These are phyloP conservation scores for Candida mesenterica DNA, from an alignment of 1,139 yeast species.

Conservation along the genomic window DNA sequence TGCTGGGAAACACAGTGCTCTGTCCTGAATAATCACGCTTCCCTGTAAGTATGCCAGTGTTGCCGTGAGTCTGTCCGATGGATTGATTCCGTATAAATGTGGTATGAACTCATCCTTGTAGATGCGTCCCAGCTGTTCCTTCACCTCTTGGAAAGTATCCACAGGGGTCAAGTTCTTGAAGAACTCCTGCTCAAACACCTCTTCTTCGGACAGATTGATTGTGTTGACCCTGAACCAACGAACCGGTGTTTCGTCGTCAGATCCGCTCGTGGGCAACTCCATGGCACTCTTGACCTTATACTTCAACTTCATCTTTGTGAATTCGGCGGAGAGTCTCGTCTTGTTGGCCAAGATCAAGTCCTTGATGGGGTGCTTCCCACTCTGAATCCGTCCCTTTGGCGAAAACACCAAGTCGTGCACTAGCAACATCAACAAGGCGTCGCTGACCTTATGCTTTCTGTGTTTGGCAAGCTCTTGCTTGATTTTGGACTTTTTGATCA, in stretches of 20 bases:
- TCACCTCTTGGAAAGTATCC: conserved; percentile 43
- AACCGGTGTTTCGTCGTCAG: conserved; percentile 70
- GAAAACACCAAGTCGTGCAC: conserved; percentile 81
- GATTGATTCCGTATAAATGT: conserved; percentile 77
- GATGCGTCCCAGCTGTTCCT: conserved; percentile 47
- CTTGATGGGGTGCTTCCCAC: conserved; percentile 85
- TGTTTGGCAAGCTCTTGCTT: conserved; percentile 32
- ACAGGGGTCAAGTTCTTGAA: conserved; percentile 52
- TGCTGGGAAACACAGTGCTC: conserved; percentile 97
- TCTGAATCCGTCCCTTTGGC: conserved; percentile 76
- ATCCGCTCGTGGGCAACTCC: conserved; percentile 34
- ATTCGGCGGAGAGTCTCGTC: conserved; percentile 78
- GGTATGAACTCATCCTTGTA: conserved; percentile 73
- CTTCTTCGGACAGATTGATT: conserved; percentile 42
- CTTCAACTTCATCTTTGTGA: conserved; percentile 71
- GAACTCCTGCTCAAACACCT: conserved; percentile 39
- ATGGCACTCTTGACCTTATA: conserved; percentile 47
- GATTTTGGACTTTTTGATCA: conserved; percentile 68
- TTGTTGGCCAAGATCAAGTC: conserved; percentile 76
- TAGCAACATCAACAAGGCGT: conserved; percentile 56
- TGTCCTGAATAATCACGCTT: conserved; percentile 82
- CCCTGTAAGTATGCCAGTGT: conserved; percentile 72
- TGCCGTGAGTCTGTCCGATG: conserved; percentile 63
- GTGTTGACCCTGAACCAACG: conserved; percentile 85
- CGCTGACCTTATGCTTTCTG: conserved; percentile 39